Evolutionary conservation across 1,284 basidiomycete species (phyloP), one percentile per base, ranked within the genome.

Genomic region (Coniferiporia weirii): DNA sequence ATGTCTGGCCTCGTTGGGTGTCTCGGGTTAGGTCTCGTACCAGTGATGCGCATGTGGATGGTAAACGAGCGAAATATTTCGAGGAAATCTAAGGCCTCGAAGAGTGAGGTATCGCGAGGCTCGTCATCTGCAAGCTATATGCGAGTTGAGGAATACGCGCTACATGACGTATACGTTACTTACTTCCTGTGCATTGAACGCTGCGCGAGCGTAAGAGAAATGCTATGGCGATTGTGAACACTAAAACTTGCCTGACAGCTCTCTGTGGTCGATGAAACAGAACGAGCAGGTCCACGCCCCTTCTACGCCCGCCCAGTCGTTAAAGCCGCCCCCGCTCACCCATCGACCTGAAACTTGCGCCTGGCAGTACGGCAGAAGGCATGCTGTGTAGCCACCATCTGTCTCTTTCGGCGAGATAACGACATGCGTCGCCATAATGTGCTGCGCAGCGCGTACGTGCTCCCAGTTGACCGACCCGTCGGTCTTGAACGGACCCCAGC

Each of bases 241-340:
- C 8, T n/a, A 15, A 20, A 46, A 44, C 10, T 17, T 13, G n/a
- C 57, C 52, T 15, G 47, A 12, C 4, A 60, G 38, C n/a, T 56
- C 53, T 17, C 59, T 51, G 66, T 89, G 86, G 67, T 89, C 86
- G 54, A 81, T 78, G 67, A 86, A 89, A 59, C 79, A 83, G 64
- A 87, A 88, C 34, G 79, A 78, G 8, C 82, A 76, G 4, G 72
- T 69, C 87, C 87, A 89, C 15, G 68, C 43, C 0, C 87, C 87
- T 34, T 74, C 72, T 0, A 88, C 70, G 2, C 82, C 82, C 0
- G 81, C 86, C 87, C 86, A 89, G 68, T 89, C 87, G 17, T 51
- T 52, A 5, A 22, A 27, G 35, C 27, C 15, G n/a, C 15, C 27
- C n/a, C 45, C 34, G 10, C 13, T 38, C 13, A 13, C 32, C 20